These are phyloP conservation scores for Solanum chilense DNA, from an alignment of 257 asterid species.

Conservation along the genomic window DNA sequence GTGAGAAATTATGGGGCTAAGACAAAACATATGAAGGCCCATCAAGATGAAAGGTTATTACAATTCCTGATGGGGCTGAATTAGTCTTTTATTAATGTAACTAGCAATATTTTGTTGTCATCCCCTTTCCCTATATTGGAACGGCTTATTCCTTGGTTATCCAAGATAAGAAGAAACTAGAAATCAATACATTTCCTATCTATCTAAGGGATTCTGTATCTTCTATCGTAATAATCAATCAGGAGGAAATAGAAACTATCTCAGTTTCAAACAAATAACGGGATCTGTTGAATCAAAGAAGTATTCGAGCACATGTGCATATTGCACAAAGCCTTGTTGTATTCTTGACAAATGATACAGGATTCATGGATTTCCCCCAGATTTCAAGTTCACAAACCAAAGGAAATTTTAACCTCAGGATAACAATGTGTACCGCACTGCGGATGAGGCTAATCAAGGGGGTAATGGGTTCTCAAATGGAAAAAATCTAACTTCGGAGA, in stretches of 20 bases:
- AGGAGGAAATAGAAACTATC: background rate
- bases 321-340: background rate
- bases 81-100: background rate
- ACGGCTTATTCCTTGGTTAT: background rate
- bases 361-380: no score
- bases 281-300: background rate
- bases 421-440: no score
- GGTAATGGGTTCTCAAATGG: no score
- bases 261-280: background rate
- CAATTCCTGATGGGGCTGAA: background rate
- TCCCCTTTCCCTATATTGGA: background rate
- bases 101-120: background rate
- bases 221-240: background rate
- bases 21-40: background rate
- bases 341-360: background rate
- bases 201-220: background rate
- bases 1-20: background rate
- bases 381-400: no score
- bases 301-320: background rate
- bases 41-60: background rate
- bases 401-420: no score
- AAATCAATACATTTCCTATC: background rate
- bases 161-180: background rate
- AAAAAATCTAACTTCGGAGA: no score
- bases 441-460: no score